Conservation (phyloP, 2,329 filamentous ascomycete species). For the Ophiostoma triangulosporum region DNA sequence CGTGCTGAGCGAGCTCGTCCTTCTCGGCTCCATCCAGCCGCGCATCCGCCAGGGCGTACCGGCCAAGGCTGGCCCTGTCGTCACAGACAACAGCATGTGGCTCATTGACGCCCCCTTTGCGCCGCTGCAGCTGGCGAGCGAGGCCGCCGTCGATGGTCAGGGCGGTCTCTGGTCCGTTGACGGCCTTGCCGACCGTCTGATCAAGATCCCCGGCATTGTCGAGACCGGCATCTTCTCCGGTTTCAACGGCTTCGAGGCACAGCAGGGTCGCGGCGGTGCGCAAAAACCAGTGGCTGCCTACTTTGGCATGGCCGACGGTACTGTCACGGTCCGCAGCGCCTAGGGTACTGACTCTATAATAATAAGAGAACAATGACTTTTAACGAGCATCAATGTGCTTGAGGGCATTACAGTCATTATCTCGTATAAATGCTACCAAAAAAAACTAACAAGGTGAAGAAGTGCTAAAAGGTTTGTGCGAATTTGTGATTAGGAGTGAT, state of each 20-base stretch:
- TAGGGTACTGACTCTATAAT: background rate
- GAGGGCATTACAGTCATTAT: slow-evolving; percentile 3
- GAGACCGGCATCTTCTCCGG: slow-evolving; percentile 89
- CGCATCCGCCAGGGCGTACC: slow-evolving; percentile 58
- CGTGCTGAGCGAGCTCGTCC: slow-evolving; percentile 58
- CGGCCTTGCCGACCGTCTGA: slow-evolving; percentile 58
- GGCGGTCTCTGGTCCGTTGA: slow-evolving; percentile 70
- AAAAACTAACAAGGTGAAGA: background rate
- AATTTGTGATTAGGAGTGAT: background rate
- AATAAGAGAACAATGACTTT: background rate
- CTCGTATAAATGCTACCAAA: slow-evolving; percentile 1
- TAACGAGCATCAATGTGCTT: background rate
- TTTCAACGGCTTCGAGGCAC: slow-evolving; percentile 57
- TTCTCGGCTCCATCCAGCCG: slow-evolving; percentile 60
- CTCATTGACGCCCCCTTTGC: slow-evolving; percentile 88
- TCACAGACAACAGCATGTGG: slow-evolving; percentile 73
- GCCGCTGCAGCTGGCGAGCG: slow-evolving; percentile 46
- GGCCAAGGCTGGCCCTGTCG: slow-evolving; percentile 62
- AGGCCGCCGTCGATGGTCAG: slow-evolving; percentile 32
- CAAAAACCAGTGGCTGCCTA: slow-evolving; percentile 91
- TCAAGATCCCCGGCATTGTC: slow-evolving; percentile 72
- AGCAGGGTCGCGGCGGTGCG: slow-evolving; percentile 46
- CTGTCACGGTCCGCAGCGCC: slow-evolving; percentile 37
- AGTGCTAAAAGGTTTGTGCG: background rate
- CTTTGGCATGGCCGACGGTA: slow-evolving; percentile 77